phyloP scores from a whole-genome alignment of 306 rosid genomes.

The Vigna trinervia region DNA sequence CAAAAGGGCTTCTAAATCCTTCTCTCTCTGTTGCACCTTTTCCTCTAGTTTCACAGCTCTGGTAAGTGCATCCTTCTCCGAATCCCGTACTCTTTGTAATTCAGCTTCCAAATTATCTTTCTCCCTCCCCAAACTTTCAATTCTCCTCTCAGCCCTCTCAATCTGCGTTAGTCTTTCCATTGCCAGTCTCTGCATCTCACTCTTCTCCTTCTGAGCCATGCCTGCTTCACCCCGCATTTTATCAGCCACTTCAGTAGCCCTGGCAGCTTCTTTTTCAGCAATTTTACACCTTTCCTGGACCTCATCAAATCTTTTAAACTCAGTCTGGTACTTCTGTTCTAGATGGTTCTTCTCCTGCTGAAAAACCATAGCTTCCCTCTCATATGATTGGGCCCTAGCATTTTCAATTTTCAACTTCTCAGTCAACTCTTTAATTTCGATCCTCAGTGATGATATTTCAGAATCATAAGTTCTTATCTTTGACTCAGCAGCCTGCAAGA shows the following conservation, averaged over 20 bases:
- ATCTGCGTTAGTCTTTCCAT: slow-evolving; percentile 78
- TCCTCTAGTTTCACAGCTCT: slow-evolving; percentile 65
- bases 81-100: slow-evolving; percentile 57
- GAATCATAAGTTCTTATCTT: slow-evolving; percentile 78
- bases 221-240: slow-evolving; percentile 78
- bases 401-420: slow-evolving; percentile 66
- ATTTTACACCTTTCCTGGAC: slow-evolving; percentile 76
- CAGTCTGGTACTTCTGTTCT: slow-evolving; percentile 75
- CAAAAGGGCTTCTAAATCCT: slow-evolving; percentile 74
- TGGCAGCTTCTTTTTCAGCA: slow-evolving; percentile 79
- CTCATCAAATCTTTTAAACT: slow-evolving; percentile 82
- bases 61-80: slow-evolving; percentile 69
- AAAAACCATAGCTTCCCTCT: slow-evolving; percentile 68
- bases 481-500: slow-evolving; percentile 83
- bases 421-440: slow-evolving; percentile 68
- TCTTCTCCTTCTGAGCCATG: slow-evolving; percentile 75
- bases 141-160: slow-evolving; percentile 86
- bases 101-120: slow-evolving; percentile 64
- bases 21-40: slow-evolving; percentile 84
- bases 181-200: slow-evolving; percentile 87
- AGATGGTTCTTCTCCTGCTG: slow-evolving; percentile 82
- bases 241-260: slow-evolving; percentile 88
- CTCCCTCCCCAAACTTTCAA: slow-evolving; percentile 74
- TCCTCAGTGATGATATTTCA: slow-evolving; percentile 67
- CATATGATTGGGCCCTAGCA: slow-evolving; percentile 75